A percentile compares a stretch with the other conserved stretches of the same genome.
Evolutionary conservation across 2,329 filamentous ascomycete species (phyloP).

Genomic region (Coniella lustricola): DNA sequence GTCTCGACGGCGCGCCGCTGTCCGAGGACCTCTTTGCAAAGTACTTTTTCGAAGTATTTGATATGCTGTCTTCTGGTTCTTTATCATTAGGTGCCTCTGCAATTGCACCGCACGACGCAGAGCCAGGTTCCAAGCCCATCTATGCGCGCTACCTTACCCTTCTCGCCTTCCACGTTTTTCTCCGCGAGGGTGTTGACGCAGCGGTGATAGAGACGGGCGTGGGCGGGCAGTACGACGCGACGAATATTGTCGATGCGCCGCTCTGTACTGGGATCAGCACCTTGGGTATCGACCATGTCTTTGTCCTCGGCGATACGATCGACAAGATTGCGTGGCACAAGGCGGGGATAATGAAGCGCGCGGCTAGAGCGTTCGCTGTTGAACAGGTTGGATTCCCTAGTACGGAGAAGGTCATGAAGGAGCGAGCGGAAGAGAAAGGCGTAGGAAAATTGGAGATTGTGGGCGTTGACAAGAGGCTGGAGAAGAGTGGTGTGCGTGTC

Average conservation of each 20-base stretch:
- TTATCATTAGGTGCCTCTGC: constrained; percentile 20
- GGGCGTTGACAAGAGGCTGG: constrained; percentile 37
- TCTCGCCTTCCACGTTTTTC: constrained; percentile 60
- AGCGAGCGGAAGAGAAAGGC: constrained; percentile 46
- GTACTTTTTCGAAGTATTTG: constrained; percentile 65
- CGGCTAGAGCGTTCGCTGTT: constrained; percentile 50
- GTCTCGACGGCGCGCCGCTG: constrained; percentile 52
- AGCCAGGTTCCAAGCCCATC: constrained; percentile 37
- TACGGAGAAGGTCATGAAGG: constrained; percentile 47
- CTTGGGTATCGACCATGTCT: constrained; percentile 64
- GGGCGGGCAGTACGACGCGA: constrained; percentile 62
- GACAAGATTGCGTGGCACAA: constrained; percentile 69
- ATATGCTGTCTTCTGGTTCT: constrained; percentile 35
- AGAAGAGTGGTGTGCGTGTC: constrained; percentile 26
- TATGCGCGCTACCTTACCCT: constrained; percentile 55
- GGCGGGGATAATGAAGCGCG: constrained; percentile 61
- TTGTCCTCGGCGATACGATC: constrained; percentile 53
- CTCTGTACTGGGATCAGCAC: constrained; percentile 55
- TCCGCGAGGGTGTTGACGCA: constrained; percentile 53
- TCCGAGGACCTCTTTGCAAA: constrained; percentile 51
- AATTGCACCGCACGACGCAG: constrained; percentile 25
- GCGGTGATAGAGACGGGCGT: constrained; percentile 62
- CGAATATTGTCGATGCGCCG: constrained; percentile 56
- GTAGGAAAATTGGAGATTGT: constrained; percentile 42
- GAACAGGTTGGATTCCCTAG: constrained; percentile 36